These are phyloP conservation scores for Pythium pectinolyticum DNA, from an alignment of 352 stramenopile genomes.

Conservation along the genomic window DNA sequence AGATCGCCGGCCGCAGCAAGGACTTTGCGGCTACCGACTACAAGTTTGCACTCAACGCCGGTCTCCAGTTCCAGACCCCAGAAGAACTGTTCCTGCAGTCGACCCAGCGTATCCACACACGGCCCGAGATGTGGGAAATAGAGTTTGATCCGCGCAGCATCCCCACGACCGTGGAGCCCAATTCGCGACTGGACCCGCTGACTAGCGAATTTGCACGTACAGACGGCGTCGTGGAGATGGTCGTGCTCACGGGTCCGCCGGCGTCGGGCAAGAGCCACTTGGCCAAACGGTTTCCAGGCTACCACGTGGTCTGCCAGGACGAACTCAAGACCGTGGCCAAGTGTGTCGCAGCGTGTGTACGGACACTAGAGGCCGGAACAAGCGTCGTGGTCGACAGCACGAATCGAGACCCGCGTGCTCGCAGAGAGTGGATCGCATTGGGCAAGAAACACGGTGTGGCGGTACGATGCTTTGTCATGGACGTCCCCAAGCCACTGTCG, in stretches of 20 bases:
- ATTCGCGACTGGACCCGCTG: constrained; percentile 7
- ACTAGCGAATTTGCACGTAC: constrained; percentile 11
- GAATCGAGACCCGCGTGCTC: constrained; percentile 62
- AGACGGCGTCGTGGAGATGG: constrained; percentile 44
- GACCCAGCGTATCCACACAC: constrained; percentile 72
- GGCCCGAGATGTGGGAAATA: constrained; percentile 68
- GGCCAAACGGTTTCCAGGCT: constrained; percentile 39
- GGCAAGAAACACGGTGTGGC: constrained; percentile 61
- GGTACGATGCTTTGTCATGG: constrained; percentile 77
- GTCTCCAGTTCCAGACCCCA: constrained; percentile 77
- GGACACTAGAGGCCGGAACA: constrained; percentile 52
- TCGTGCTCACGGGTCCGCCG: constrained; percentile 71
- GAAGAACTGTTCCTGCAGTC: constrained; percentile 78
- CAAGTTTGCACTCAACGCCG: constrained; percentile 88
- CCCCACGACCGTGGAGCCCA: neutral
- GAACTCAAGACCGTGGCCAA: constrained; percentile 75
- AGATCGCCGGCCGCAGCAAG: constrained; percentile 62
- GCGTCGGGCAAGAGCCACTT: constrained; percentile 80
- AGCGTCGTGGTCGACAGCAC: constrained; percentile 88
- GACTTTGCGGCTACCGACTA: constrained; percentile 87
- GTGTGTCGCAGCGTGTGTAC: constrained; percentile 66
- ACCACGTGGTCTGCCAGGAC: constrained; percentile 84
- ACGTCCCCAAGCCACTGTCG: constrained; percentile 68
- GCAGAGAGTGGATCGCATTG: constrained; percentile 75
- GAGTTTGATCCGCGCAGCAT: constrained; percentile 62